phyloP scores from a whole-genome alignment of 805 yeast genomes.

The Clavispora asparagi region DNA sequence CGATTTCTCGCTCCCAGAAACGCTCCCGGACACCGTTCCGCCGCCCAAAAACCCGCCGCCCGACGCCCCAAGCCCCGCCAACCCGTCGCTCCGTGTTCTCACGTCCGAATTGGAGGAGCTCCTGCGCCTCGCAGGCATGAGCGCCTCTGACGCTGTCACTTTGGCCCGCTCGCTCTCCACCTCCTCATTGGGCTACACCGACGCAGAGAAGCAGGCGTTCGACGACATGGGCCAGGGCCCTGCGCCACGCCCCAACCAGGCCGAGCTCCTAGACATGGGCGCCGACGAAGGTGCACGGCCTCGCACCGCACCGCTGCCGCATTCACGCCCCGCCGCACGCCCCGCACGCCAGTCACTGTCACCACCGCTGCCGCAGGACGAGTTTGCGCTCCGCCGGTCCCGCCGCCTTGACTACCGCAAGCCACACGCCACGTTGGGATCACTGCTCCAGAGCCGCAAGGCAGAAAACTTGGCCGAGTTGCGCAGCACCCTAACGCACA shows the following conservation, averaged over 20 bases:
- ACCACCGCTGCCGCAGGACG: background rate
- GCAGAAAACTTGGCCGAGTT: conserved; percentile 23
- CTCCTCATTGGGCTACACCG: conserved; percentile 56
- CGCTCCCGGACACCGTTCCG: background rate
- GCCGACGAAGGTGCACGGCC: conserved; percentile 8
- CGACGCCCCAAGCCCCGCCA: conserved; percentile 15
- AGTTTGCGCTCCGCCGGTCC: conserved; percentile 23
- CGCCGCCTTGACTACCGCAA: conserved; percentile 38
- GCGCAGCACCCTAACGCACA: conserved; percentile 14
- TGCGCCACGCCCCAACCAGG: conserved; percentile 10
- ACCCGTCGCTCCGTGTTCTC: conserved; percentile 65
- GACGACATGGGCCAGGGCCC: conserved; percentile 20
- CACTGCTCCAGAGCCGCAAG: conserved; percentile 20
- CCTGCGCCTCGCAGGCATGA: conserved; percentile 72
- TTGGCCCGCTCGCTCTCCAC: conserved; percentile 76
- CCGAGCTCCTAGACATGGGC: conserved; percentile 11
- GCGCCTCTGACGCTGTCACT: conserved; percentile 75
- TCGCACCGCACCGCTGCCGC: background rate
- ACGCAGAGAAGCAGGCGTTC: conserved; percentile 42
- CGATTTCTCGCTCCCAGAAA: conserved; percentile 2
- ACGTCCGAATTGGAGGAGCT: conserved; percentile 72
- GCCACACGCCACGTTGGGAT: conserved; percentile 17
- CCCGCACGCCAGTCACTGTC: conserved; percentile 13
- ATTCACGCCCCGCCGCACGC: background rate
- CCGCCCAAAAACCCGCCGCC: background rate